phyloP scores from a whole-genome alignment of 2,329 filamentous ascomycete genomes.

The Venturiaceae sp. region DNA sequence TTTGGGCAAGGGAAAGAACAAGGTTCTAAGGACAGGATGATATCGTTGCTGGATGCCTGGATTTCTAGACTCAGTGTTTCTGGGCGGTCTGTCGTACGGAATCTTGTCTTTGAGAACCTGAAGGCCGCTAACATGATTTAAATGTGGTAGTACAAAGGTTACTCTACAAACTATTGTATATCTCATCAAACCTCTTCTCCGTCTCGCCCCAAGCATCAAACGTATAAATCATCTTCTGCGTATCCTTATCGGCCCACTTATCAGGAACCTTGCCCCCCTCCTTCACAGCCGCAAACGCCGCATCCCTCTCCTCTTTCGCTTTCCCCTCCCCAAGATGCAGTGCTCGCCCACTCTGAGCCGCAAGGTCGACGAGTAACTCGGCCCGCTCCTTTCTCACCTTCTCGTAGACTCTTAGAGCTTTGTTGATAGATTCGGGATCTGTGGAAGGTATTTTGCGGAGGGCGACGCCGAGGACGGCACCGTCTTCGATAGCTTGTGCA shows the following conservation, averaged over 20 bases:
- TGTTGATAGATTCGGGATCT: constrained; percentile 37
- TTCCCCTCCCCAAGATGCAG: constrained; percentile 49
- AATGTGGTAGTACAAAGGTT: background rate
- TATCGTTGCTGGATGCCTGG: too few relatives aligned
- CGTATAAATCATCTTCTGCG: constrained; percentile 39
- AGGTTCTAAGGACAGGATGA: too few relatives aligned
- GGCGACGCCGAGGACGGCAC: constrained; percentile 44
- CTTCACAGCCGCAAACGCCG: constrained; percentile 40
- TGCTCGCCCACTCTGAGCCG: constrained; percentile 42
- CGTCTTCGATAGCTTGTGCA: constrained; percentile 56
- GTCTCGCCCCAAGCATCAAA: constrained; percentile 34
- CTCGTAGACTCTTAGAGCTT: constrained; percentile 47
- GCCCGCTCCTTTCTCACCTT: constrained; percentile 45
- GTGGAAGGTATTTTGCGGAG: constrained; percentile 38
- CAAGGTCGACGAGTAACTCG: constrained; percentile 46
- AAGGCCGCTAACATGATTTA: too few relatives aligned
- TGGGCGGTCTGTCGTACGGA: too few relatives aligned
- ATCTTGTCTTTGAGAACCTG: too few relatives aligned
- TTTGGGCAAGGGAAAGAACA: too few relatives aligned
- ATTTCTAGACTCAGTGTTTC: too few relatives aligned
- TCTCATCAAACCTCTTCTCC: constrained; percentile 29
- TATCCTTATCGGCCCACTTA: constrained; percentile 42
- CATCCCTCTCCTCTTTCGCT: constrained; percentile 49
- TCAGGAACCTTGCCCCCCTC: constrained; percentile 34
- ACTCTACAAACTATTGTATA: constrained; percentile 12